These are phyloP conservation scores for Cruciata laevipes DNA, from an alignment of 257 asterid species.

Conservation along the genomic window DNA sequence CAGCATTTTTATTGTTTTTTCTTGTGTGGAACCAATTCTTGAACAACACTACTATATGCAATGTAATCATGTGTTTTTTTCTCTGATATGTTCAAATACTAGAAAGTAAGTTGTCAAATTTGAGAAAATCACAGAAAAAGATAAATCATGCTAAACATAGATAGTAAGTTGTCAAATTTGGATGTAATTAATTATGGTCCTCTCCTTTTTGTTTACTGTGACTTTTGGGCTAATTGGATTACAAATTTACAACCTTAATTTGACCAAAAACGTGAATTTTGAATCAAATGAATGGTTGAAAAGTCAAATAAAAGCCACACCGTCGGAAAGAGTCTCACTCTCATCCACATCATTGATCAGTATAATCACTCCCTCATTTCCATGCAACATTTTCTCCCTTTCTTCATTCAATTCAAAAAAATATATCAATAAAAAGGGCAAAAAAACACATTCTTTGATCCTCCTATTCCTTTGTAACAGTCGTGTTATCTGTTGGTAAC, in stretches of 20 bases:
- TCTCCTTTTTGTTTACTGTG: background rate
- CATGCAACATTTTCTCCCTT: background rate
- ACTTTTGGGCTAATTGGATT: background rate
- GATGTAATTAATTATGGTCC: background rate
- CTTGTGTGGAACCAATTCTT: background rate
- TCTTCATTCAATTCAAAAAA: background rate
- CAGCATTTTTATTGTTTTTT: background rate
- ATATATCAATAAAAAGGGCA: background rate
- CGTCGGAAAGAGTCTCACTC: background rate
- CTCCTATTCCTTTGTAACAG: conserved; percentile 48
- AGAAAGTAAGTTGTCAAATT: too few relatives aligned
- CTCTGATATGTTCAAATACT: too few relatives aligned
- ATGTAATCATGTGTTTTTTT: too few relatives aligned
- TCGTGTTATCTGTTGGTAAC: conserved; percentile 51
- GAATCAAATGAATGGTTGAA: conserved; percentile 23
- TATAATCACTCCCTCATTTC: conserved; percentile 18
- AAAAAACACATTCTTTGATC: background rate
- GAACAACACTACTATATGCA: background rate
- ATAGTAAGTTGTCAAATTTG: too few relatives aligned
- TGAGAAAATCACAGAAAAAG: too few relatives aligned
- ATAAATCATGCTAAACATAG: too few relatives aligned
- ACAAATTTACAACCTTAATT: background rate
- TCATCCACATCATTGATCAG: background rate
- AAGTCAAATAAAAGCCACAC: conserved; percentile 13
- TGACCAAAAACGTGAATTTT: background rate